These are phyloP conservation scores for Cystoisospora suis DNA, from an alignment of 169 alveolate genomes.

Conservation along the genomic window DNA sequence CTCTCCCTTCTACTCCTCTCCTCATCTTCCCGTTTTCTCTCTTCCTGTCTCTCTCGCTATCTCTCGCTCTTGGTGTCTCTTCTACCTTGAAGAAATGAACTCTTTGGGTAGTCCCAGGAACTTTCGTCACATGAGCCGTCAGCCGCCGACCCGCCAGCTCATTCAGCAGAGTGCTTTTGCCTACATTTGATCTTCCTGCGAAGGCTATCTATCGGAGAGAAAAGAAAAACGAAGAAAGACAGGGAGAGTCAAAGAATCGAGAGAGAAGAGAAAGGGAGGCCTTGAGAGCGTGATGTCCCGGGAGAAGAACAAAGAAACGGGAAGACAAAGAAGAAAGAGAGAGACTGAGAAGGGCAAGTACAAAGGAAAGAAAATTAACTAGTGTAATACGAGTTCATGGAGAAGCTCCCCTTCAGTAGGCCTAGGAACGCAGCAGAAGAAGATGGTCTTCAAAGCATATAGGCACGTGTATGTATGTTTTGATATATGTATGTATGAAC, in stretches of 20 bases:
- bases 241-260: neutral
- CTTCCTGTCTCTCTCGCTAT: neutral
- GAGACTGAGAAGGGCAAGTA: neutral
- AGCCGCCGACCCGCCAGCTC: constrained; percentile 67
- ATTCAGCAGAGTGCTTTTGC: constrained; percentile 67
- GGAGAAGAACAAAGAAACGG: neutral
- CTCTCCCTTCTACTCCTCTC: neutral
- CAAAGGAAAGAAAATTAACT: neutral
- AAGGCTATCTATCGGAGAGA: constrained; percentile 55
- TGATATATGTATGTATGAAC: no score
- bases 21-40: neutral
- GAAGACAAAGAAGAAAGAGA: neutral
- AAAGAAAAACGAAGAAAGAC: neutral
- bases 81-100: constrained; percentile 61
- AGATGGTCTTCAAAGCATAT: no score
- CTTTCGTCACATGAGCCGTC: constrained; percentile 46
- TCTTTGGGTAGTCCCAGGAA: constrained; percentile 67
- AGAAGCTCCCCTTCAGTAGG: no score
- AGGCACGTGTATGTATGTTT: no score
- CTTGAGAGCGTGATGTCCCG: neutral
- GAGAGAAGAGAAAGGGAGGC: neutral
- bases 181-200: constrained; percentile 70
- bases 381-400: neutral
- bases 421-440: no score
- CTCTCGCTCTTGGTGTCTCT: neutral